Percentiles rank a stretch among this genome's conserved stretches.
These are phyloP conservation scores for Podaxis carcinomalis DNA, from an alignment of 768 basidiomycete genomes.

Conservation along the genomic window DNA sequence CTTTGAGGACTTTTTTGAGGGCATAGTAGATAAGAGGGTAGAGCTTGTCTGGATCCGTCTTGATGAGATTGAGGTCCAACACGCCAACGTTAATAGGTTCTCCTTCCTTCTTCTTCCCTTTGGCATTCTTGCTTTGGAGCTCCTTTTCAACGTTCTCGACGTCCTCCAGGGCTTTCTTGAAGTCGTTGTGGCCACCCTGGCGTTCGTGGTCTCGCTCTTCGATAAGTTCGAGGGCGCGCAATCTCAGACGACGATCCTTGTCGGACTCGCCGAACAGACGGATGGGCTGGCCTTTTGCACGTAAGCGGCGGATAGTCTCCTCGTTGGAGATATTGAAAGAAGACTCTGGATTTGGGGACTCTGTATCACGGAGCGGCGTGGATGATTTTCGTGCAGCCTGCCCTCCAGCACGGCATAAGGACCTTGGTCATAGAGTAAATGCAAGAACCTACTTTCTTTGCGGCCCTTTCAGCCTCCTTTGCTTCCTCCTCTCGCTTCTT, in stretches of 20 bases:
- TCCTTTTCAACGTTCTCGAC: slow-evolving; percentile 77
- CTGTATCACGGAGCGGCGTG: slow-evolving; percentile 34
- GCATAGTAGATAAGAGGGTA: slow-evolving; percentile 98
- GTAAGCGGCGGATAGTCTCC: slow-evolving; percentile 85
- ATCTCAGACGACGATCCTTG: slow-evolving; percentile 84
- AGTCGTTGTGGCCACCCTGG: slow-evolving; percentile 90
- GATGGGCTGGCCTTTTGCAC: slow-evolving; percentile 91
- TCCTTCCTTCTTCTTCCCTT: slow-evolving; percentile 64
- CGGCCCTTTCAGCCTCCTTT: slow-evolving; percentile 16
- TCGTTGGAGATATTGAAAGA: slow-evolving; percentile 90
- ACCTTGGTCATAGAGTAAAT: slow-evolving; percentile 8
- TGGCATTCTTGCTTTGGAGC: slow-evolving; percentile 51
- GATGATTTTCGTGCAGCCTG: slow-evolving; percentile 41
- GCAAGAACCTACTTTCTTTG: slow-evolving; percentile 41
- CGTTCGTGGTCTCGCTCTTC: slow-evolving; percentile 84
- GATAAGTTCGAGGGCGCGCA: slow-evolving; percentile 92
- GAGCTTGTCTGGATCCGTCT: slow-evolving; percentile 89
- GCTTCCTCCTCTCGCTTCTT: slow-evolving; percentile 26
- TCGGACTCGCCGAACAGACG: slow-evolving; percentile 93
- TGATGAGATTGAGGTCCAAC: slow-evolving; percentile 78
- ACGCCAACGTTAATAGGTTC: slow-evolving; percentile 50
- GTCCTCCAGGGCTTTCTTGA: slow-evolving; percentile 85
- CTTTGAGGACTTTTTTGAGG: slow-evolving; percentile 85
- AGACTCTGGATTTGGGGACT: slow-evolving; percentile 44
- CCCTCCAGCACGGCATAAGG: slow-evolving; percentile 44